Evolutionary conservation across 1,139 yeast species (phyloP).

Genomic region (Hemisphaericaspora xylanilytica): DNA sequence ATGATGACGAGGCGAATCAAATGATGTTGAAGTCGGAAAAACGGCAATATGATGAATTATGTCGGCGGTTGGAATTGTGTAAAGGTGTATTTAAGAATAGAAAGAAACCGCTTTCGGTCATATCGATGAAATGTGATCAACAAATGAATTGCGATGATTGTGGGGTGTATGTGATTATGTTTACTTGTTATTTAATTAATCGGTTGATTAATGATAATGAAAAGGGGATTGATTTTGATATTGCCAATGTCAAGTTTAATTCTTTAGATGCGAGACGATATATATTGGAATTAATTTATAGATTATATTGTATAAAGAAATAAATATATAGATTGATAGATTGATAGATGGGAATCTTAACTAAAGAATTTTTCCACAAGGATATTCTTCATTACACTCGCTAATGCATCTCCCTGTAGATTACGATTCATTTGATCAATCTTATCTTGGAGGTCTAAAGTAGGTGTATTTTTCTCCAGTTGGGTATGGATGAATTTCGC

Average conservation of each 20-base stretch:
- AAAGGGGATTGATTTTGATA: conserved; percentile 22
- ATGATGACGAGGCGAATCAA: too few relatives aligned
- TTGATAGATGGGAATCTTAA: too few relatives aligned
- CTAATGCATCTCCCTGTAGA: conserved; percentile 26
- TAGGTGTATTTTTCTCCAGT: neutral
- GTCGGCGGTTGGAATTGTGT: conserved; percentile 24
- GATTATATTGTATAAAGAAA: too few relatives aligned
- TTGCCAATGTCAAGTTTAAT: conserved; percentile 26
- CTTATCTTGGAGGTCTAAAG: conserved; percentile 11
- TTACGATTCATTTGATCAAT: conserved; percentile 23
- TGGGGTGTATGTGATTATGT: conserved; percentile 44
- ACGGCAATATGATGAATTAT: conserved; percentile 16
- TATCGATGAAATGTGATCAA: conserved; percentile 37
- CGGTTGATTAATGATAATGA: conserved; percentile 14
- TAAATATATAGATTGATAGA: too few relatives aligned
- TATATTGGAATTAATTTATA: conserved; percentile 19
- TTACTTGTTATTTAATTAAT: conserved; percentile 33
- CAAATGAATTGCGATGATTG: conserved; percentile 48
- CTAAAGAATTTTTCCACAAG: conserved; percentile 26
- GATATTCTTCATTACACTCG: conserved; percentile 26
- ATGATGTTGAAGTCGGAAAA: conserved; percentile 2
- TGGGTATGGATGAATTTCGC: neutral
- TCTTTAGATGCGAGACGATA: conserved; percentile 30
- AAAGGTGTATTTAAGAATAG: conserved; percentile 17
- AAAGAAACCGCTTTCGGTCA: conserved; percentile 22